Base-by-base conservation (phyloP, 805 yeast species). In the Ogataea populi-albae region DNA sequence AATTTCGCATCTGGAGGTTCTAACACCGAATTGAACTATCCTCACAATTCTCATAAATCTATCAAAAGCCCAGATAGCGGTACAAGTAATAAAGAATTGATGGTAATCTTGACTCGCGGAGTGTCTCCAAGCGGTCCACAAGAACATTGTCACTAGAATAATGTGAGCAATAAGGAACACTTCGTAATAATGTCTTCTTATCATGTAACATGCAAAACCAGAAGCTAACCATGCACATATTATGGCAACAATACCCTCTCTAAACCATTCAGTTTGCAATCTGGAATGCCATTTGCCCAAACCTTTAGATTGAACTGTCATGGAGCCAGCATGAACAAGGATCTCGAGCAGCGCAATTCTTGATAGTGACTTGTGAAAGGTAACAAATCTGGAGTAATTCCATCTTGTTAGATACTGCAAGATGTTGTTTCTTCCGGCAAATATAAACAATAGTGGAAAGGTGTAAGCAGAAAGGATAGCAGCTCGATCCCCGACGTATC, bases 391-490 rank as follows among this genome's bases (percentile, higher is more conserved):
- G 0, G 79, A 59, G 40, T 61, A 70, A 11, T 64, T 63, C 81
- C 82, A 75, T 17, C 81, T 73, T 1, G 86, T 75, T 12, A 74
- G 12, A 74, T 75, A 74, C 41, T 71, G 77, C 38, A 80, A 54
- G 32, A 81, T 54, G 50, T 79, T 80, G 56, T 80, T 80, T 47
- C 86, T 61, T 26, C 83, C 77, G 2, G 84, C 79, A 51, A 79
- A 77, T 32, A 78, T 55, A 21, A 76, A 61, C 29, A 78, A 43
- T 29, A 77, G 54, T 3, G 86, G 86, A 23, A 69, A 28, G 40
- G 64, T 57, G 59, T 69, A 56, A n/a, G 69, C 64, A 3, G 67
- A 55, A 29, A 76, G 50, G 18, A 78, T 66, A 2, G 78, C 83
- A 2, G 78, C 48, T 48, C 86, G 63, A 46, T 76, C 76, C 23